Base-by-base conservation (phyloP, 495 filamentous ascomycete species). In the Aspergillus steynii region DNA sequence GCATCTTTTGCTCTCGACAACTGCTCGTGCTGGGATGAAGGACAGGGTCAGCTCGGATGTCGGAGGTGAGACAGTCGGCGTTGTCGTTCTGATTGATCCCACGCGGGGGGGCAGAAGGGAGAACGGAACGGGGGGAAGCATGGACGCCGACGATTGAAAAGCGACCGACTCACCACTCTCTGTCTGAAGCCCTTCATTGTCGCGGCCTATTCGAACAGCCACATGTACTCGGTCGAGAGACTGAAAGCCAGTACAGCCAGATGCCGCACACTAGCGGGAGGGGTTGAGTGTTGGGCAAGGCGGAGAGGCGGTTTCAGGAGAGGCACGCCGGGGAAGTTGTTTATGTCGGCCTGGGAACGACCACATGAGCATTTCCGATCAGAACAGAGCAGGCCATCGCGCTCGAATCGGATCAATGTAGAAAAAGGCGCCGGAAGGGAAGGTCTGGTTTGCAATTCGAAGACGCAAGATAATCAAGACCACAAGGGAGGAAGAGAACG, bases 111-210 rank as follows among this genome's bases (percentile, higher is more conserved):
- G 42, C 55, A 47, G 28, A 58, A 42, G 53, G 59, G 61, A 52
- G 57, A 60, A 58, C 67, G 57, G 53, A 50, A 54, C 57, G 27
- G 28, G 34, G 45, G 53, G 65, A 65, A 59, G 26, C 20, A 55
- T 45, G 31, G 26, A 48, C 46, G 55, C 51, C 55, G 56, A 57
- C 50, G 50, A 49, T 26, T 29, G 50, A 42, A 50, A 29, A 37
- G 31, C 55, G 46, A 31, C 52, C 64, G 20, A 89, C 94, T 83
- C 83, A 96, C 94, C 81, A 98, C 96, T 89, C 90, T 89, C 82
- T 96, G 92, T 80, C 95, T 90, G 78, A 99, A 96, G 72, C 91
- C 88, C 82, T 97, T 97, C 95, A 99, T 98, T 80, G 85, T 92
- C 60, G 65, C 65, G 49, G 56, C 37, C 60, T 60, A 63, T 64